These are phyloP conservation scores for Pythium periplocum DNA, from an alignment of 352 stramenopile species.

Conservation along the genomic window DNA sequence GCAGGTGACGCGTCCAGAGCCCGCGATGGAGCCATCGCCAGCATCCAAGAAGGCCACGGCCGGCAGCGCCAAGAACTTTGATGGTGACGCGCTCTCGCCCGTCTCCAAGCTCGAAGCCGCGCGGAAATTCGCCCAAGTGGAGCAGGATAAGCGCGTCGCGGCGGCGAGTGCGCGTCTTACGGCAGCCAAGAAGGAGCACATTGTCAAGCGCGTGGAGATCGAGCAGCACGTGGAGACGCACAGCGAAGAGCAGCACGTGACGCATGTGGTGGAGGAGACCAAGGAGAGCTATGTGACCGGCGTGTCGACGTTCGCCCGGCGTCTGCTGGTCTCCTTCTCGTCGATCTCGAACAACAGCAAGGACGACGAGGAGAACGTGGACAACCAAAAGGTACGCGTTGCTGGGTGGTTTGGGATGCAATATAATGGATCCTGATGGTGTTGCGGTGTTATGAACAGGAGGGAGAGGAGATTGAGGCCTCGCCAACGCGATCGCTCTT, in stretches of 20 bases:
- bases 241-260: slow-evolving; percentile 20
- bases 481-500: slow-evolving; percentile 4
- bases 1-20: slow-evolving; percentile 11
- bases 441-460: not conserved
- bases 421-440: not conserved
- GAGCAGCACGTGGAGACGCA: slow-evolving; percentile 38
- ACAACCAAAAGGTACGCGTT: not conserved
- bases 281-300: slow-evolving; percentile 15
- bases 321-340: slow-evolving; percentile 34
- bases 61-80: slow-evolving; percentile 25
- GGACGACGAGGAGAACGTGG: slow-evolving; percentile 26
- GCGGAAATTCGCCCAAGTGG: slow-evolving; percentile 45
- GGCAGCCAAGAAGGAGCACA: slow-evolving; percentile 39
- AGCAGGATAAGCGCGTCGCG: slow-evolving; percentile 71
- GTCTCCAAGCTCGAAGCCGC: slow-evolving; percentile 75
- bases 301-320: slow-evolving; percentile 22
- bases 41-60: slow-evolving; percentile 21
- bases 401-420: not conserved
- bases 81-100: slow-evolving; percentile 46
- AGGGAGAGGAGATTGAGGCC: not conserved
- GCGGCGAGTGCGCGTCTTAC: slow-evolving; percentile 49
- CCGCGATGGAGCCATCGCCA: slow-evolving; percentile 8
- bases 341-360: slow-evolving; percentile 19
- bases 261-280: slow-evolving; percentile 35
- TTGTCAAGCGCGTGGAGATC: slow-evolving; percentile 55